A percentile compares a stretch with the other conserved stretches of the same genome.
These are phyloP conservation scores for Trifolium pratense DNA, from an alignment of 306 rosid genomes.

Conservation along the genomic window DNA sequence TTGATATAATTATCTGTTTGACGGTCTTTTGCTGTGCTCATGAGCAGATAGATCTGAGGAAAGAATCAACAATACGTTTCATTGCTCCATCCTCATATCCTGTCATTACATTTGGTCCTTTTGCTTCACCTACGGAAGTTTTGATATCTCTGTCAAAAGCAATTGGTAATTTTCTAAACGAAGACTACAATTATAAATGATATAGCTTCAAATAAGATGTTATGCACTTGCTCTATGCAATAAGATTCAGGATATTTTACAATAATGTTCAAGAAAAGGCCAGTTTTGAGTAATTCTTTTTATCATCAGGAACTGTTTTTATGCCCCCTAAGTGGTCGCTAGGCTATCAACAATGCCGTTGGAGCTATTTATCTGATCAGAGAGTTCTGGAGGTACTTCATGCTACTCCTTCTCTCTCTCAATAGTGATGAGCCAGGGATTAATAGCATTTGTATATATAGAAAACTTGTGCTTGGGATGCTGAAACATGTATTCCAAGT, in stretches of 20 bases:
- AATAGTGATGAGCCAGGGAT: conserved; percentile 18
- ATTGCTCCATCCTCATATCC: conserved; percentile 80
- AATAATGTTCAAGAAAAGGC: conserved; percentile 13
- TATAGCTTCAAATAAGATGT: conserved; percentile 12
- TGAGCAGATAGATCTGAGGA: conserved; percentile 85
- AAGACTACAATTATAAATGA: conserved; percentile 1
- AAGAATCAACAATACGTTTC: conserved; percentile 67
- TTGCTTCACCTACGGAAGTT: conserved; percentile 76
- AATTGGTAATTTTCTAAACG: conserved; percentile 62
- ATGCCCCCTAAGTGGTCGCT: conserved; percentile 97
- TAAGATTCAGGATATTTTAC: conserved; percentile 9
- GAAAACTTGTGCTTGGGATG: conserved; percentile 15
- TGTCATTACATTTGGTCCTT: conserved; percentile 85
- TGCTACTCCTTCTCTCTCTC: conserved; percentile 28
- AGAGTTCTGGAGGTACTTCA: conserved; percentile 75
- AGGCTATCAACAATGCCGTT: conserved; percentile 96
- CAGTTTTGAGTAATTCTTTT: conserved; percentile 24
- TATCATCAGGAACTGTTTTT: conserved; percentile 67
- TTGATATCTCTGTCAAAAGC: conserved; percentile 79
- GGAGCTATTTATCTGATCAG: conserved; percentile 75
- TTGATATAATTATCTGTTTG: conserved; percentile 29
- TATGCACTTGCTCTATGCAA: not conserved
- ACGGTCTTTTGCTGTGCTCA: conserved; percentile 35
- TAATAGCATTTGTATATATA: conserved; percentile 28
- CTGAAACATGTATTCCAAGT: conserved; percentile 34